phyloP scores from a whole-genome alignment of 2,329 filamentous ascomycete genomes.

The Tolypocladium endophyticum region DNA sequence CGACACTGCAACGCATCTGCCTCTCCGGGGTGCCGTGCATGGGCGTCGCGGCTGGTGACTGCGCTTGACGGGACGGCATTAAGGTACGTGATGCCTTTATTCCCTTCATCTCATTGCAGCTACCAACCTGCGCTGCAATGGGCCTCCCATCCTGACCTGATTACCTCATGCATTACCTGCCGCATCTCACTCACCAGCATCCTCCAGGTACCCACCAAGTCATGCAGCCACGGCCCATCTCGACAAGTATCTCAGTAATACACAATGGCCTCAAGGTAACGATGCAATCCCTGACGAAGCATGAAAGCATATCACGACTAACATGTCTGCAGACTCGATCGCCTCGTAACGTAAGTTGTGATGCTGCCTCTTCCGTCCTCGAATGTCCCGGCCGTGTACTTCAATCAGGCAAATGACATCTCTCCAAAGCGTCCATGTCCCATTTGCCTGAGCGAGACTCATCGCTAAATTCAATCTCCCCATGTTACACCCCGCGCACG shows the following conservation, averaged over 20 bases:
- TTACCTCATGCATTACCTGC: no score
- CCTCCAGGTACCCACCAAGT: constrained; percentile 8
- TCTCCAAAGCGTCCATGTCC: neutral
- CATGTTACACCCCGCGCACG: neutral
- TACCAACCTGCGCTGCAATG: neutral
- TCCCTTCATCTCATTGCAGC: neutral
- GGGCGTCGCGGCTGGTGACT: constrained; percentile 6
- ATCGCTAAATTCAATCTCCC: neutral
- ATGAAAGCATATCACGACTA: constrained; percentile 2
- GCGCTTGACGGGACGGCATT: constrained; percentile 6
- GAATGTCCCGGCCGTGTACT: neutral
- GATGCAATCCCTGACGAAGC: constrained; percentile 5
- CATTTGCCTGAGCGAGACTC: neutral
- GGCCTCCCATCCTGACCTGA: no score
- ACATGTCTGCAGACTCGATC: constrained; percentile 54
- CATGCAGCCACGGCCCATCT: constrained; percentile 13
- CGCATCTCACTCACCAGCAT: neutral
- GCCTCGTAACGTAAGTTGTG: constrained; percentile 70
- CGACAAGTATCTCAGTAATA: constrained; percentile 16
- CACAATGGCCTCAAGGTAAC: constrained; percentile 47
- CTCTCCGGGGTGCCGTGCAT: constrained; percentile 7
- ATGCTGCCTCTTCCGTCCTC: neutral
- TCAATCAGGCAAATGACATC: neutral
- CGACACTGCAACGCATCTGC: neutral
- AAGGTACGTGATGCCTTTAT: neutral